Evolutionary conservation across 495 filamentous ascomycete species (phyloP).

Genomic region (Cairneyella variabilis): DNA sequence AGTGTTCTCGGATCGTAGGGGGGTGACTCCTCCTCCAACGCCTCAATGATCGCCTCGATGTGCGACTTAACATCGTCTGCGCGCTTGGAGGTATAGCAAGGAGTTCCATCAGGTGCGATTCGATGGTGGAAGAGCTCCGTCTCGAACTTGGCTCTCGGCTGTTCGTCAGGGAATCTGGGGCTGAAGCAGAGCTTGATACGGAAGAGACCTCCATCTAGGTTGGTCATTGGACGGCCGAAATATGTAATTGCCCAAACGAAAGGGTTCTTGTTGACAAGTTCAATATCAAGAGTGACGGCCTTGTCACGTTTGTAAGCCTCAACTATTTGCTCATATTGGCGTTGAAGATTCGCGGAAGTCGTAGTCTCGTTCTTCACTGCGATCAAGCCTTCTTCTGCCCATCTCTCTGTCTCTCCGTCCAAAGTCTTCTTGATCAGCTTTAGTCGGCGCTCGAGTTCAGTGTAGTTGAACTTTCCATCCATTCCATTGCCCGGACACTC

Average conservation of each 20-base stretch:
- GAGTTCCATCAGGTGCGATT: constrained; percentile 70
- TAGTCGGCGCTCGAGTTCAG: constrained; percentile 65
- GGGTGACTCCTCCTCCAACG: constrained; percentile 81
- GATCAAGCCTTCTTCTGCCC: constrained; percentile 64
- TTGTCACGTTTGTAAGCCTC: constrained; percentile 67
- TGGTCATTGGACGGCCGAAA: constrained; percentile 90
- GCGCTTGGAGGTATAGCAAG: constrained; percentile 76
- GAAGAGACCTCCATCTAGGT: constrained; percentile 89
- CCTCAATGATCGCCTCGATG: constrained; percentile 77
- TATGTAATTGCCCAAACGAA: constrained; percentile 68
- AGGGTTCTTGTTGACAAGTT: constrained; percentile 68
- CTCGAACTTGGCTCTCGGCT: constrained; percentile 78
- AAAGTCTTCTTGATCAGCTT: constrained; percentile 59
- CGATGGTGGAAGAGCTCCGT: constrained; percentile 84
- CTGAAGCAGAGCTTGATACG: constrained; percentile 76
- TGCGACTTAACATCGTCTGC: constrained; percentile 79
- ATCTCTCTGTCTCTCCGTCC: constrained; percentile 66
- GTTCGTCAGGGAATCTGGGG: constrained; percentile 86
- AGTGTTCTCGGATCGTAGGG: constrained; percentile 87
- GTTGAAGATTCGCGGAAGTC: constrained; percentile 74
- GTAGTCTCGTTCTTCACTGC: constrained; percentile 63
- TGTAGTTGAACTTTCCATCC: constrained; percentile 84
- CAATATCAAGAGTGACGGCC: constrained; percentile 65
- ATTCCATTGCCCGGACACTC: constrained; percentile 76
- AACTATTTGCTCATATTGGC: constrained; percentile 80